Percentiles rank a stretch among this genome's conserved stretches.
Conservation (phyloP, 768 basidiomycete genomes). For the Tylopilus sp. region DNA sequence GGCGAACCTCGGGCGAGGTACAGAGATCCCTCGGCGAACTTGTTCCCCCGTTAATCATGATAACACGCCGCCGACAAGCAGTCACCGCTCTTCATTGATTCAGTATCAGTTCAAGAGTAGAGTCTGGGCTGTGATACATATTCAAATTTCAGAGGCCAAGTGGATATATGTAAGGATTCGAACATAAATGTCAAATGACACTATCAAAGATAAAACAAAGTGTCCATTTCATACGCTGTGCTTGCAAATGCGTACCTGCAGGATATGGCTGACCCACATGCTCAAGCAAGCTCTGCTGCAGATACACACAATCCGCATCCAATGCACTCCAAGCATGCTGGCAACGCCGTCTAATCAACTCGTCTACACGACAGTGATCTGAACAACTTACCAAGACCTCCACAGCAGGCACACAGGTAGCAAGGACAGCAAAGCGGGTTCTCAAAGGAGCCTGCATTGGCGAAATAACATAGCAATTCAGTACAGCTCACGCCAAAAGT, state of each 20-base stretch:
- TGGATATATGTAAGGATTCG: neutral
- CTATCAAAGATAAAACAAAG: neutral
- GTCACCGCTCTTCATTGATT: neutral
- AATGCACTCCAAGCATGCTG: slow-evolving; percentile 66
- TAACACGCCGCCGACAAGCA: neutral
- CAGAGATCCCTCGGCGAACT: neutral
- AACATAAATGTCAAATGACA: neutral
- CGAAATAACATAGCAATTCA: neutral
- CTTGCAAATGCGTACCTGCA: neutral
- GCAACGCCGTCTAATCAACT: slow-evolving; percentile 1
- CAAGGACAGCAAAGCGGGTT: slow-evolving; percentile 70
- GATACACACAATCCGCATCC: slow-evolving; percentile 67
- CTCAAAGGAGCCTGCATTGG: slow-evolving; percentile 44
- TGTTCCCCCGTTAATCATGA: neutral
- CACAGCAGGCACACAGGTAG: slow-evolving; percentile 70
- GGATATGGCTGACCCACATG: neutral
- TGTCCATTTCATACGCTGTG: neutral
- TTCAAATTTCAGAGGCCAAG: neutral
- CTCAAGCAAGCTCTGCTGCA: slow-evolving; percentile 29
- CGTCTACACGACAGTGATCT: neutral
- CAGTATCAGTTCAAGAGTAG: neutral
- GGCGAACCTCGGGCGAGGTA: no score
- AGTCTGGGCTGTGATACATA: neutral
- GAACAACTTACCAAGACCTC: slow-evolving; percentile 52
- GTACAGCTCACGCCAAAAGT: neutral